These are phyloP conservation scores for Fusarium hostae DNA, from an alignment of 2,329 filamentous ascomycete species.

Conservation along the genomic window DNA sequence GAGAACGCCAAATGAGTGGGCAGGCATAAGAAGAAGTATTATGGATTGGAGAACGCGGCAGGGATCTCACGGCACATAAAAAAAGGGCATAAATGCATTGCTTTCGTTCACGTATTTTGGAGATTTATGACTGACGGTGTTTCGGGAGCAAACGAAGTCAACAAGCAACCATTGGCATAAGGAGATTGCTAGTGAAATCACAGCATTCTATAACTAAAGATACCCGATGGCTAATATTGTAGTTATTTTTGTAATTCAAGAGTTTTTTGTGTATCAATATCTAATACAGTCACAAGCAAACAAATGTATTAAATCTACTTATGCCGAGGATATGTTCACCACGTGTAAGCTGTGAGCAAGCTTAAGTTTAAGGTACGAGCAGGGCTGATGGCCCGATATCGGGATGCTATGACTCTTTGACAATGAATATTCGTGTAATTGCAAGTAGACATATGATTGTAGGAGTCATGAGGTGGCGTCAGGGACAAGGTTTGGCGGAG, in stretches of 20 bases:
- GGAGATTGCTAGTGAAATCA: background rate
- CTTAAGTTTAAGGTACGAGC: slow-evolving; percentile 12
- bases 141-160: slow-evolving; percentile 10
- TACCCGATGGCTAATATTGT: slow-evolving; percentile 6
- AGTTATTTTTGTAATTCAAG: slow-evolving; percentile 1
- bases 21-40: background rate
- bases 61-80: slow-evolving; percentile 13
- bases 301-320: background rate
- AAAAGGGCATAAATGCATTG: slow-evolving; percentile 8
- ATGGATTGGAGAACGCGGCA: slow-evolving; percentile 18
- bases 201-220: background rate
- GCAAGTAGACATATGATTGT: slow-evolving; percentile 6
- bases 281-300: slow-evolving; percentile 10
- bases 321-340: slow-evolving; percentile 26
- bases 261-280: background rate
- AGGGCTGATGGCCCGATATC: slow-evolving; percentile 32
- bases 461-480: slow-evolving; percentile 18
- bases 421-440: slow-evolving; percentile 7
- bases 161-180: background rate
- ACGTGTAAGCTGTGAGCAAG: slow-evolving; percentile 14
- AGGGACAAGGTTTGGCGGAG: slow-evolving; percentile 20
- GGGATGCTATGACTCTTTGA: slow-evolving; percentile 20
- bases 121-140: slow-evolving; percentile 7
- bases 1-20: slow-evolving; percentile 43
- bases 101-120: slow-evolving; percentile 13